A percentile compares a stretch with the other conserved stretches of the same genome.
phyloP scores from a whole-genome alignment of 768 basidiomycete genomes.

The Rubroboletus pulcherrimus region DNA sequence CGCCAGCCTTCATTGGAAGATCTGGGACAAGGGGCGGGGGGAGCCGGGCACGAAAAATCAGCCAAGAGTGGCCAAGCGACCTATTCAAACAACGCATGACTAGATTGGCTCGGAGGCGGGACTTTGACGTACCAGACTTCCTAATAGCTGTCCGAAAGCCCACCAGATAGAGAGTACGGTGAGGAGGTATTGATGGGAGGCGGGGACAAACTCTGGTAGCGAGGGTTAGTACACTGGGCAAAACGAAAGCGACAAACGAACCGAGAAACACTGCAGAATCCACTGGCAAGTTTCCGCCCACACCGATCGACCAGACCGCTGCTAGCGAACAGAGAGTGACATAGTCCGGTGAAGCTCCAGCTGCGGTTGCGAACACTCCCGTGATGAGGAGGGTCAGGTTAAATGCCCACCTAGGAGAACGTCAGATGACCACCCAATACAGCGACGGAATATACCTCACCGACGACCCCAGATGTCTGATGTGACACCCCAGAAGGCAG shows the following conservation, averaged over 20 bases:
- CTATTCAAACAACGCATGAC: constrained; percentile 25
- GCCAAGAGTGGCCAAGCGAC: constrained; percentile 72
- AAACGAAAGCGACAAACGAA: constrained; percentile 25
- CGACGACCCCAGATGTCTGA: constrained; percentile 71
- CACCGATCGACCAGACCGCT: constrained; percentile 61
- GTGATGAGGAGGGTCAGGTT: constrained; percentile 69
- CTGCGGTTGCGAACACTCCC: constrained; percentile 60
- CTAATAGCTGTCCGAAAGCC: constrained; percentile 71
- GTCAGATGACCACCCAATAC: constrained; percentile 5
- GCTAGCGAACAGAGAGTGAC: constrained; percentile 49
- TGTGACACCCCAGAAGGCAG: constrained; percentile 63
- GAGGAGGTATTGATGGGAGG: constrained; percentile 70
- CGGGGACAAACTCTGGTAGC: constrained; percentile 59
- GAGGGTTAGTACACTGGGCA: background rate
- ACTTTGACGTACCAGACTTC: constrained; percentile 37
- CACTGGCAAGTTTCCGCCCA: constrained; percentile 71
- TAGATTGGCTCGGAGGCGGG: background rate
- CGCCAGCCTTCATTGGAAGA: constrained; percentile 69
- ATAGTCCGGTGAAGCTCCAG: constrained; percentile 56
- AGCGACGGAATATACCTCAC: constrained; percentile 27
- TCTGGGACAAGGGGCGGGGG: constrained; percentile 38
- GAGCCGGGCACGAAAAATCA: constrained; percentile 57
- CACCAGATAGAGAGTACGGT: constrained; percentile 78
- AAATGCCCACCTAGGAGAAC: constrained; percentile 51
- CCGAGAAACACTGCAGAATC: constrained; percentile 76